Base-by-base conservation (phyloP, 2,329 filamentous ascomycete species). In the Phaeosphaeriaceae sp. region DNA sequence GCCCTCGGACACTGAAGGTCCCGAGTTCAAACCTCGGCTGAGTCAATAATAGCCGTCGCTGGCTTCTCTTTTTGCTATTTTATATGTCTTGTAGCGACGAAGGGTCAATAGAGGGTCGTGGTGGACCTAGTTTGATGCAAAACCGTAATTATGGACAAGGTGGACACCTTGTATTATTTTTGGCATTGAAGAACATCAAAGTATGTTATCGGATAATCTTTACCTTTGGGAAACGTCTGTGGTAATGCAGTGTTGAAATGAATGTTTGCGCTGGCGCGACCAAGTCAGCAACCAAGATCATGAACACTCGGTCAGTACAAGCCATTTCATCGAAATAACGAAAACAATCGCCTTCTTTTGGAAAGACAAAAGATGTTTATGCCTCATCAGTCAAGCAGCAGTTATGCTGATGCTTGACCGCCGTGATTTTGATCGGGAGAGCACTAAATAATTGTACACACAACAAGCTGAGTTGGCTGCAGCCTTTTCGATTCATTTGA, bases 1-100 rank as follows among this genome's bases (percentile, higher is more conserved):
- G 44, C 50, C 50, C 50, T 53, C 40, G 51, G 40, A 48, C 52
- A 54, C 52, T 54, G 52, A 54, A 54, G 52, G 52, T 54, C 52
- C 43, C 28, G 52, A 54, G 52, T 54, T 54, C 52, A 42, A 54
- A 42, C 52, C 52, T 54, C 52, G 28, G 44, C 44, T 54, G 52
- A 54, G 30, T 54, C 46, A 49, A 35, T 13, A 3, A 30, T n/a
- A 30, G 28, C 28, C 30, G 3, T 35, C 30, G 13, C 13, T 3
- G 30, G 30, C 30, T 35, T 35, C 28, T 30, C 28, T n/a, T 30
- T 30, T 30, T 30, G 28, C 28, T 30, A 30, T 30, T 11, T 30
- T 30, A 13, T 13, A 13, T 11, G 13, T 15, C 30, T 35, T 15
- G 30, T 35, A 11, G 30, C 3, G 10, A 11, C 13, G 3, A 3